phyloP scores from a whole-genome alignment of 139 green algal species.

The Yamagishiella unicocca region DNA sequence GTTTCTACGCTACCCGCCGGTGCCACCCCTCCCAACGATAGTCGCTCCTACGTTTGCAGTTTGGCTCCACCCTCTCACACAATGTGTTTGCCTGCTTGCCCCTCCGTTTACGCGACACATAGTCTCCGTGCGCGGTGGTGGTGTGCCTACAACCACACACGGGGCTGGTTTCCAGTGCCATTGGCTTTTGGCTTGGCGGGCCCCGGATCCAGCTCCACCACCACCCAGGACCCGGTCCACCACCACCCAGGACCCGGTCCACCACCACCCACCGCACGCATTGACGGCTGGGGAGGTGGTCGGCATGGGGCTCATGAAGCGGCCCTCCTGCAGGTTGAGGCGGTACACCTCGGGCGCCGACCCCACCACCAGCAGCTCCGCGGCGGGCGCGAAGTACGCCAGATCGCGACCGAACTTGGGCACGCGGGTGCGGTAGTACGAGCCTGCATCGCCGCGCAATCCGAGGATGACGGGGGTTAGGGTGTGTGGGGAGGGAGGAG shows the following conservation, averaged over 20 bases:
- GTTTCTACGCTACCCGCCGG: no score
- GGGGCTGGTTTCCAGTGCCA: no score
- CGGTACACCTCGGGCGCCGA: conserved; percentile 84
- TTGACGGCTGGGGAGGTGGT: conserved; percentile 83
- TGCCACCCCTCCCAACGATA: no score
- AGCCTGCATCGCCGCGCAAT: conserved; percentile 2
- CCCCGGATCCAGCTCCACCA: no score
- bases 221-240: not conserved
- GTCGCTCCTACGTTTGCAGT: no score
- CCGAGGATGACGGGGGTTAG: not conserved
- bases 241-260: not conserved
- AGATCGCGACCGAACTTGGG: conserved; percentile 86
- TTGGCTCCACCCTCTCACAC: no score
- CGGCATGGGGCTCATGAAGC: conserved; percentile 87
- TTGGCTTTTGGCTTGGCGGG: no score
- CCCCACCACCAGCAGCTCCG: conserved; percentile 88
- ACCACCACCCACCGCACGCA: conserved; percentile 61
- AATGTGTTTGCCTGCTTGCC: no score
- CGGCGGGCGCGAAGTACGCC: conserved; percentile 81
- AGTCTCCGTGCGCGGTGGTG: no score
- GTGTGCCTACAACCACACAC: no score
- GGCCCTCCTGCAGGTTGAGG: conserved; percentile 91
- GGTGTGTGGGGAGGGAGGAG: no score
- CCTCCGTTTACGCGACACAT: no score
- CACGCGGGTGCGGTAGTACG: conserved; percentile 88